Evolutionary conservation across 2,329 filamentous ascomycete species (phyloP), one percentile per base, ranked within the genome.

Genomic region (Alternaria infectoria): DNA sequence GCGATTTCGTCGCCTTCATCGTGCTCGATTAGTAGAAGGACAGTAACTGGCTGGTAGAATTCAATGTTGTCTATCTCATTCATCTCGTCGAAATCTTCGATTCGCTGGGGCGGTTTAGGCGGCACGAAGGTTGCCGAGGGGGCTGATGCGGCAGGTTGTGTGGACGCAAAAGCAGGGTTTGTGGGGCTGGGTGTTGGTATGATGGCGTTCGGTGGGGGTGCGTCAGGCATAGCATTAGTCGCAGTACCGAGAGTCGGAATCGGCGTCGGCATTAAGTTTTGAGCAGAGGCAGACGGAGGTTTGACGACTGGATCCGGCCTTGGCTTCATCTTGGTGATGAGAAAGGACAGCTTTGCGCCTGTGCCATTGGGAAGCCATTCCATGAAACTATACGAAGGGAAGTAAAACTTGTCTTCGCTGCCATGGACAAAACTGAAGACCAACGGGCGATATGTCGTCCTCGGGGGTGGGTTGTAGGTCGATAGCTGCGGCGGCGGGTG

Each of bases 381-480:
- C 54, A 95, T 78, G 32, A 95, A 90, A 77, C 90, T 91, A 74
- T 91, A 90, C 69, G 90, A 91, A 3, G 92, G 92, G 67, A 96
- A 94, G 51, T 93, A 81, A 75, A 92, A 94, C 25, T 91, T 87
- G 76, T 95, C 92, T 49, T 91, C 91, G 45, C 77, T 78, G n/a
- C 77, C 78, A 55, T 80, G 76, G 4, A 73, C 71, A 57, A 81
- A 81, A 25, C 79, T 77, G 57, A 81, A 79, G 15, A 79, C 72
- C 21, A 81, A 65, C 2, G 66, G 80, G 75, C 66, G 81, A 77
- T 67, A 85, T 78, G 70, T 81, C 77, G 76, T 77, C 80, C 62
- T 79, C 77, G 75, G 80, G 72, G 68, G 80, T 77, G 79, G 82
- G 77, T 62, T 65, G 51, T 72, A 73, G 57, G 80, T 78, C 69